Base-by-base conservation (phyloP, 179 eudicot species). In the Nepenthes alata region DNA sequence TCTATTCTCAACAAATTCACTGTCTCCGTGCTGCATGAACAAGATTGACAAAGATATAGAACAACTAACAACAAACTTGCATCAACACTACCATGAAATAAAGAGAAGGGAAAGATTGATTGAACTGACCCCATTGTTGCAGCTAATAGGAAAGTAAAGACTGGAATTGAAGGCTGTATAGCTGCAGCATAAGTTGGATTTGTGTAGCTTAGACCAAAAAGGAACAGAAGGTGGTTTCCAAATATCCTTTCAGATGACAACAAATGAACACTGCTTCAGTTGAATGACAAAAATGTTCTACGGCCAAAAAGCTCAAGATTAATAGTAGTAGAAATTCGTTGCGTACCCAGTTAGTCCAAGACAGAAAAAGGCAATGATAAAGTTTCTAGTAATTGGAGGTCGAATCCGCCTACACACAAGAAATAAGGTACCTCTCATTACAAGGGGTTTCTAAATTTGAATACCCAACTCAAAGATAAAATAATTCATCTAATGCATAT, bases 151-250 rank as follows among this genome's bases (percentile, higher is more conserved):
- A 91, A 91, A 47, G 98, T 91, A 56, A 91, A 91, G 64, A 91
- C 98, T 44, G 98, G 98, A 71, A 91, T 89, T 49, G 98, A 76
- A 81, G 98, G 96, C 60, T 91, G 98, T 73, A 81, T 79, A 63
- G 98, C 98, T 57, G 96, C 95, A 47, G 98, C 98, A 76, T 91
- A 91, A 47, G 90, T 78, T 71, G 98, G 98, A 79, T 79, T 89
- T 57, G 98, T 91, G 81, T 86, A 91, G 73, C 93, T 88, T 71
- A 91, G 90, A 63, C 98, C 98, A 75, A 86, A 74, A 64, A 89
- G 86, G 78, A 91, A 91, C 75, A 91, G 76, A 69, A 91, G 93
- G 73, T 91, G 98, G 71, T 91, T 91, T 62, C 95, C 96, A 52
- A 86, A 91, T 65, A 91, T 85, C 81, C 98, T 91, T 60, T 72